phyloP scores from a whole-genome alignment of 108 stramenopile genomes.

The Skeletonema marinoi region DNA sequence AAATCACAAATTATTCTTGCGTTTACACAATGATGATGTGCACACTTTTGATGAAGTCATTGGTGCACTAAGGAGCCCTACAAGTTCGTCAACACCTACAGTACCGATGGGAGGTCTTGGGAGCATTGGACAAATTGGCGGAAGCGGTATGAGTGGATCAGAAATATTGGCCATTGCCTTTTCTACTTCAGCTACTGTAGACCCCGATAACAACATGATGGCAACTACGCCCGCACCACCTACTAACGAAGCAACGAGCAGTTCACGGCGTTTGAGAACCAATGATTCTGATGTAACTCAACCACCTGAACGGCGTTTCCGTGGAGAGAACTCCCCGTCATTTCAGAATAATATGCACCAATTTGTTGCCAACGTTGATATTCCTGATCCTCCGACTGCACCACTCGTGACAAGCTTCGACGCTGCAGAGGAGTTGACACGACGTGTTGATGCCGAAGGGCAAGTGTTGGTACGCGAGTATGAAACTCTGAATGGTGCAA shows the following conservation, averaged over 20 bases:
- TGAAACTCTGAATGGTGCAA: conserved; percentile 57
- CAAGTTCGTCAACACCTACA: not conserved
- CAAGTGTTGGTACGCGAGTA: conserved; percentile 76
- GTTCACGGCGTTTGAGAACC: conserved; percentile 9
- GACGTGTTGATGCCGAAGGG: conserved; percentile 83
- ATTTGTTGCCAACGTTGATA: conserved; percentile 21
- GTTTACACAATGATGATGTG: conserved; percentile 97
- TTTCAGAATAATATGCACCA: conserved; percentile 7
- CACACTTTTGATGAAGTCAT: conserved; percentile 96
- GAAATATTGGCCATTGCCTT: conserved; percentile 7
- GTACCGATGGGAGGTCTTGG: conserved; percentile 39
- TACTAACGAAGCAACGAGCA: not conserved
- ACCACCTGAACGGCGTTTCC: conserved; percentile 24
- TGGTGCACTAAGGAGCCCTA: conserved; percentile 59
- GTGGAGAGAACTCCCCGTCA: conserved; percentile 13
- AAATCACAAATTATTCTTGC: conserved; percentile 59
- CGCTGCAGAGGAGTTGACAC: conserved; percentile 67
- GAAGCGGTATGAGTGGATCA: conserved; percentile 30
- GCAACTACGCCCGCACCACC: not conserved
- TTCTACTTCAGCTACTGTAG: not conserved
- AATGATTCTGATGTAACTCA: conserved; percentile 11
- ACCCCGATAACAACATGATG: conserved; percentile 11
- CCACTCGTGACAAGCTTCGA: conserved; percentile 56
- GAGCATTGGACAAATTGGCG: conserved; percentile 39
- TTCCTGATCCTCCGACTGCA: conserved; percentile 14